Percentiles rank a stretch among this genome's conserved stretches.
These are phyloP conservation scores for Pichia sp. DNA, from an alignment of 1,139 yeast species.

Conservation along the genomic window DNA sequence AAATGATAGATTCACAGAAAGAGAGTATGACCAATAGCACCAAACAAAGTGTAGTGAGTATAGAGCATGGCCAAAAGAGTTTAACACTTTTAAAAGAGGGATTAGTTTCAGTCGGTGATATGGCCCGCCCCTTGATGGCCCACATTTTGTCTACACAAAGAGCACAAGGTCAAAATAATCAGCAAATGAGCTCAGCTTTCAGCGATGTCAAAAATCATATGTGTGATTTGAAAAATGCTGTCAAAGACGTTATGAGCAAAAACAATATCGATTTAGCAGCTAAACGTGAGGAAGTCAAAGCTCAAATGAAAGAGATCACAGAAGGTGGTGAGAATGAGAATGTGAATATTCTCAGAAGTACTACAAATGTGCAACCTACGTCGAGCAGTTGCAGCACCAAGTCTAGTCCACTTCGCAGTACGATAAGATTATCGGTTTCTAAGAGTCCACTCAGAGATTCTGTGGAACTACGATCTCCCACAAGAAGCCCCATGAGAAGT, in stretches of 20 bases:
- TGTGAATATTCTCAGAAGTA: not conserved
- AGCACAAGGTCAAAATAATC: not conserved
- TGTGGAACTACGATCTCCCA: not conserved
- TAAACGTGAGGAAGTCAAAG: not conserved
- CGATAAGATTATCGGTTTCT: not conserved
- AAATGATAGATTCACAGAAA: not conserved
- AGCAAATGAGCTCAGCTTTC: not conserved
- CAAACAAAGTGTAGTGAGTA: not conserved
- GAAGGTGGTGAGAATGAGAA: not conserved
- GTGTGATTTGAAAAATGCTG: not conserved
- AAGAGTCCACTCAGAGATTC: constrained; percentile 3
- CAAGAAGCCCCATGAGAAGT: not conserved
- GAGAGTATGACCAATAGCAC: not conserved
- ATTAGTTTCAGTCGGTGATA: not conserved
- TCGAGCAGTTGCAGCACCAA: not conserved
- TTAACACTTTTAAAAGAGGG: not conserved
- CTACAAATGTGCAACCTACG: not conserved
- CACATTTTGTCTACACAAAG: not conserved
- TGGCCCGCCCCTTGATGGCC: not conserved
- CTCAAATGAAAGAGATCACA: constrained; percentile 1
- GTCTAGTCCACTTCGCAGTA: not conserved
- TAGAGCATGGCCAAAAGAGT: not conserved
- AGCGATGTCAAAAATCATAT: not conserved
- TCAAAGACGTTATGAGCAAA: not conserved
- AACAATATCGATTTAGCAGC: not conserved